Percentiles rank a stretch among this genome's conserved stretches.
Evolutionary conservation across 176 grass and related monocot genomes (phyloP).

Genomic region (Aegilops umbellulata): DNA sequence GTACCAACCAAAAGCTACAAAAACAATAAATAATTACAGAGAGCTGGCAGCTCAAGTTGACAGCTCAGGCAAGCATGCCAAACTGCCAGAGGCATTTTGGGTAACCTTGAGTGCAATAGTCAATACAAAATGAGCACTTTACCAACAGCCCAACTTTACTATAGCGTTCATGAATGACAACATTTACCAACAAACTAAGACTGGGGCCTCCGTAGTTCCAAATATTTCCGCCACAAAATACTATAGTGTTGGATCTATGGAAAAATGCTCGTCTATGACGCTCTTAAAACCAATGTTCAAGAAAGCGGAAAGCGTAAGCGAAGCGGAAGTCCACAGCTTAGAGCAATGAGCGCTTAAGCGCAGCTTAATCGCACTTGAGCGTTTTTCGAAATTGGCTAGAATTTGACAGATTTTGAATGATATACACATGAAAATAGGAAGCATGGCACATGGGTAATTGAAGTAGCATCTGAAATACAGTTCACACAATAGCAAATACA

Average conservation of each 20-base stretch:
- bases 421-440: too few species aligned
- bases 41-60: slow-evolving; percentile 1
- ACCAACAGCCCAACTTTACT: not conserved
- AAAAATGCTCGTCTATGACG: not conserved
- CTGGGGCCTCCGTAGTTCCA: not conserved
- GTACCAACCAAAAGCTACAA: slow-evolving; percentile 9
- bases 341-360: too few species aligned
- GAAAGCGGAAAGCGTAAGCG: too few species aligned
- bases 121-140: not conserved
- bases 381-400: too few species aligned
- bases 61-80: not conserved
- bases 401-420: too few species aligned
- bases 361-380: too few species aligned
- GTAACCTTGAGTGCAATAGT: not conserved
- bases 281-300: slow-evolving; percentile 18
- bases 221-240: slow-evolving; percentile 8
- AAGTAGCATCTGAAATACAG: too few species aligned
- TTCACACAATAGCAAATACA: too few species aligned
- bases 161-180: not conserved
- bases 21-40: not conserved
- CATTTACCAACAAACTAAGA: not conserved
- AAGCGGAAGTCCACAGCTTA: too few species aligned
- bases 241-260: not conserved
- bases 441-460: too few species aligned
- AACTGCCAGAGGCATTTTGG: not conserved